These are phyloP conservation scores for Phytophthora foliorum DNA, from an alignment of 352 stramenopile species.

Conservation along the genomic window DNA sequence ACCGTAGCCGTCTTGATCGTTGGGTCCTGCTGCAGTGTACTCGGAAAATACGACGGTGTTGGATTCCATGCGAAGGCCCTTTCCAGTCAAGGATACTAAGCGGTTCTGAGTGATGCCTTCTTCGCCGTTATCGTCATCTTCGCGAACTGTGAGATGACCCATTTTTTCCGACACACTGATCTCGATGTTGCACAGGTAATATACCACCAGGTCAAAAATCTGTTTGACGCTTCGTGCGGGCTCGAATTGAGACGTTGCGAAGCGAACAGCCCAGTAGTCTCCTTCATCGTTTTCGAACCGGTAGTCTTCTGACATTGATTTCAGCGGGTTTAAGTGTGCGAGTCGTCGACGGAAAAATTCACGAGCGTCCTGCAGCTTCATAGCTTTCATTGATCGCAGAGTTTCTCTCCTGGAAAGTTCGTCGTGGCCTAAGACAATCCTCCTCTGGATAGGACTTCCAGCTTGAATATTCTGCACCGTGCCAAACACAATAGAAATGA, in stretches of 20 bases:
- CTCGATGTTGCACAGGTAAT: conserved; percentile 50
- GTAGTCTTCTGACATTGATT: conserved; percentile 43
- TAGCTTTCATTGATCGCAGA: conserved; percentile 25
- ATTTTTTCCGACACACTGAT: conserved; percentile 52
- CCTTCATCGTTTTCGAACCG: conserved; percentile 38
- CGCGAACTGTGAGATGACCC: conserved; percentile 46
- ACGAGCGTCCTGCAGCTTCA: conserved; percentile 34
- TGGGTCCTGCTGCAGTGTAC: conserved; percentile 14
- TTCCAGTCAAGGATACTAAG: conserved; percentile 34
- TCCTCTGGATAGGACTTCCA: conserved; percentile 41
- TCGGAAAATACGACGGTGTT: conserved; percentile 45
- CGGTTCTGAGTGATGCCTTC: conserved; percentile 42
- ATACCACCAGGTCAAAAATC: conserved; percentile 46
- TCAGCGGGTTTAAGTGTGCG: conserved; percentile 28
- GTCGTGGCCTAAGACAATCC: conserved; percentile 30
- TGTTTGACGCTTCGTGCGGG: conserved; percentile 34
- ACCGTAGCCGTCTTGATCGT: conserved; percentile 26
- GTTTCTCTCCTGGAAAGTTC: conserved; percentile 18
- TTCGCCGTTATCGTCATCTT: conserved; percentile 41
- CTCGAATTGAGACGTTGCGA: conserved; percentile 41
- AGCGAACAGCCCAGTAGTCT: conserved; percentile 40
- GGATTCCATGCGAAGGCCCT: conserved; percentile 44
- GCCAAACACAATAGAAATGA: background rate
- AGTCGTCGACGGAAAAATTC: conserved; percentile 30
- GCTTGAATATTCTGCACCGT: conserved; percentile 36